Evolutionary conservation across 805 yeast species (phyloP).

Genomic region (Candida oleophila): DNA sequence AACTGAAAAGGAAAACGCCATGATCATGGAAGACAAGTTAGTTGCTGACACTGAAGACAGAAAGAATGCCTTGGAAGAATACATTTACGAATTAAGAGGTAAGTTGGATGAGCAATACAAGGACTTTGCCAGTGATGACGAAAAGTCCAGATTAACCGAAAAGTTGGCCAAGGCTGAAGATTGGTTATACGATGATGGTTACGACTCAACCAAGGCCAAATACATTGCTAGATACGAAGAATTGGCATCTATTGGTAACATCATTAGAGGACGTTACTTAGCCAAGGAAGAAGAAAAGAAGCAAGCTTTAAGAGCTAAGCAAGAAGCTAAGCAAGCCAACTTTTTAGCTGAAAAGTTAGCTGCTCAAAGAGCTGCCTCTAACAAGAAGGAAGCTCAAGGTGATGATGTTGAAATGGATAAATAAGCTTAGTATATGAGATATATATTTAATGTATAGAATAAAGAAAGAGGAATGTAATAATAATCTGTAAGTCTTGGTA

Average conservation of each 20-base stretch:
- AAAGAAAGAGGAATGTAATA: neutral
- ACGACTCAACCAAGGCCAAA: conserved; percentile 92
- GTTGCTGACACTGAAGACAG: conserved; percentile 99
- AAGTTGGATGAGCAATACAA: conserved; percentile 91
- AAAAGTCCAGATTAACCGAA: conserved; percentile 74
- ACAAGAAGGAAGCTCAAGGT: conserved; percentile 20
- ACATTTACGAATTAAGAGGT: conserved; percentile 95
- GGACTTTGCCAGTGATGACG: conserved; percentile 85
- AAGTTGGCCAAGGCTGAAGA: conserved; percentile 87
- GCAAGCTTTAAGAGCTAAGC: conserved; percentile 81
- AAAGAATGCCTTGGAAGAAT: conserved; percentile 97
- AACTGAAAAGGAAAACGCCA: conserved; percentile 80
- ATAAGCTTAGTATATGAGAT: neutral
- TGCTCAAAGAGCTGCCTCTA: conserved; percentile 65
- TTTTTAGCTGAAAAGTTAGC: conserved; percentile 81
- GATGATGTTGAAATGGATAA: conserved; percentile 36
- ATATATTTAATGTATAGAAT: neutral
- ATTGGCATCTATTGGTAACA: conserved; percentile 89
- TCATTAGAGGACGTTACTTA: conserved; percentile 91
- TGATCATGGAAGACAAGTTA: conserved; percentile 88
- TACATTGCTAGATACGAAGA: conserved; percentile 98
- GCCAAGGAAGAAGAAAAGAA: conserved; percentile 94
- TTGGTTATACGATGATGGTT: conserved; percentile 98
- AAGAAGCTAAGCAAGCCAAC: conserved; percentile 82
- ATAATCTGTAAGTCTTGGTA: too few relatives aligned